Evolutionary conservation across 1,284 basidiomycete species (phyloP), one percentile per base, ranked within the genome.

Genomic region (Fomitopsis betulina): DNA sequence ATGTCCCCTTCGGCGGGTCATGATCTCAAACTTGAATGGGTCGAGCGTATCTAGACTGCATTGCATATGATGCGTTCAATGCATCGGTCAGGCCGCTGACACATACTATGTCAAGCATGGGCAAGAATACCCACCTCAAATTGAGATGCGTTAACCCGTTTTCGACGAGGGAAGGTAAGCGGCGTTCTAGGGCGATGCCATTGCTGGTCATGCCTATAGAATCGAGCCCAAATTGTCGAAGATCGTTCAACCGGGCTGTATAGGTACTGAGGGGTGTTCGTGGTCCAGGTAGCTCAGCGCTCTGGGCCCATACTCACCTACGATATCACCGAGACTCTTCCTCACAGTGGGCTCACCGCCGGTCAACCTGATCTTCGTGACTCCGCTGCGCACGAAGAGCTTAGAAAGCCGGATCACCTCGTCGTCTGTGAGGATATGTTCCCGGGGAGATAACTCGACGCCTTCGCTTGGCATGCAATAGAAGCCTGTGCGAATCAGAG

Each of bases 401-500:
- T 78, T 74, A 1, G 92, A 89, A 0, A 95, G 77, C 55, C 87
- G 85, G 43, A 91, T 70, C 27, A 95, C 74, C 69, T 95, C 93
- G 54, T 86, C 80, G 60, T 93, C 85, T 1, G 89, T 85, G 37
- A 95, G 79, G 58, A 94, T 80, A 58, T 89, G 79, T 9, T 76
- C 76, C 38, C 77, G 75, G 2, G 91, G 92, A 9, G 91, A 89
- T 21, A 95, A 78, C 53, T 88, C 82, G 0, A 93, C 76, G 37
- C 93, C 93, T 65, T 91, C 86, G 58, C 80, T 84, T 1, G 93
- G 93, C 93, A 95, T 96, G 68, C 93, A 96, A 68, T 95, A 95
- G 67, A 92, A 91, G 66, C 91, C 91, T 92, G 63, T 40, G 53
- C 43, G 52, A 54, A 60, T 63, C 60, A 57, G n/a, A 58, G 55